Evolutionary conservation across 805 yeast genomes (phyloP).

Genomic region (Yarrowia sp.): DNA sequence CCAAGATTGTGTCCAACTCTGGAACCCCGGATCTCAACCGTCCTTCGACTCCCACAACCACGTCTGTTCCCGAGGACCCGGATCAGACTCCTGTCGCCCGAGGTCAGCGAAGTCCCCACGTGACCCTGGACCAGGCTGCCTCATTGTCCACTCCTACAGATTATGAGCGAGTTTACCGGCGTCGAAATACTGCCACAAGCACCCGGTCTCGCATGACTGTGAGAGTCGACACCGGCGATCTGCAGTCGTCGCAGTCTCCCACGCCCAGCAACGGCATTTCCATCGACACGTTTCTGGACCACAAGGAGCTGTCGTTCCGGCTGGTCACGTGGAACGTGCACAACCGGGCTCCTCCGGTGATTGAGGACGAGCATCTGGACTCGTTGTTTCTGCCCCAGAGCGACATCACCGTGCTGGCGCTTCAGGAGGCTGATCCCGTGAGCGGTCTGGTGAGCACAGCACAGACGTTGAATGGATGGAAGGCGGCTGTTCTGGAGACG

Average conservation of each 20-base stretch:
- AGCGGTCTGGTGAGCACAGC: conserved; percentile 14
- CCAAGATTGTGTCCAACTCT: neutral
- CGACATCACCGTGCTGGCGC: conserved; percentile 53
- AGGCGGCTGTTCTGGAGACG: conserved; percentile 41
- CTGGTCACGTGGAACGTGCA: conserved; percentile 50
- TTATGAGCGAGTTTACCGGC: conserved; percentile 23
- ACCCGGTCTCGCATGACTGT: conserved; percentile 14
- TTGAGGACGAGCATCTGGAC: conserved; percentile 43
- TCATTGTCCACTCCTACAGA: conserved; percentile 3
- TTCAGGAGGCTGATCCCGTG: conserved; percentile 60
- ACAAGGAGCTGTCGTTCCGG: conserved; percentile 42
- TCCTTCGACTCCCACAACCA: neutral
- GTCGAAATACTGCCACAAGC: conserved; percentile 9
- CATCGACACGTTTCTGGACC: conserved; percentile 38
- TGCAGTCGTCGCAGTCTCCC: neutral
- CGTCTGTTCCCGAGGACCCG: neutral
- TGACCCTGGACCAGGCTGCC: conserved; percentile 5
- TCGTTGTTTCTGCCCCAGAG: conserved; percentile 39
- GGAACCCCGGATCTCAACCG: neutral
- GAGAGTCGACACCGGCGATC: conserved; percentile 5
- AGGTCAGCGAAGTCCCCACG: conserved; percentile 13
- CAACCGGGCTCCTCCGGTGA: conserved; percentile 43
- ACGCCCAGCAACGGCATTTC: conserved; percentile 39
- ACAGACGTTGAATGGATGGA: conserved; percentile 30
- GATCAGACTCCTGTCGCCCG: neutral